Conservation (phyloP, 345 rosid species). For the Lumnitzera littorea region DNA sequence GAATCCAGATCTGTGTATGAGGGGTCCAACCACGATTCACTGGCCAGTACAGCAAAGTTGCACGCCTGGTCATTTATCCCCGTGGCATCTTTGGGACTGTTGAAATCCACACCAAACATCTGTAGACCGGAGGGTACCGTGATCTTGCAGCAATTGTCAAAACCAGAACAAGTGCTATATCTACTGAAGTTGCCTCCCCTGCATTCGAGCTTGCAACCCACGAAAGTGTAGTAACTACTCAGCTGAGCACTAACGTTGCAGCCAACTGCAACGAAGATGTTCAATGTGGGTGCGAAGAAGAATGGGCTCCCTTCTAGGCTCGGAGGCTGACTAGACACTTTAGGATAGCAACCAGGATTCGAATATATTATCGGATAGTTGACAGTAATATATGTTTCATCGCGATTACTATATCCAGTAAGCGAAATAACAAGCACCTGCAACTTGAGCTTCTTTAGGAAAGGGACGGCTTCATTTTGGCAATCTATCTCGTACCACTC, state of each 20-base stretch:
- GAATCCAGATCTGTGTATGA: too few relatives aligned
- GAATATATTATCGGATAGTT: background rate
- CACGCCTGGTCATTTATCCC: background rate
- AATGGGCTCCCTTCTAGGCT: background rate
- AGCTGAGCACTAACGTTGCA: background rate
- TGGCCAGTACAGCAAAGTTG: constrained; percentile 4
- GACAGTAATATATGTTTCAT: background rate
- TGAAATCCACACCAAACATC: constrained; percentile 7
- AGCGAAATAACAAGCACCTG: background rate
- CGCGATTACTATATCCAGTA: background rate
- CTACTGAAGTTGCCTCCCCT: background rate
- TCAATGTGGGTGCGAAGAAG: background rate
- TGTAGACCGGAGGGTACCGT: background rate
- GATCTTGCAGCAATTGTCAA: constrained; percentile 7
- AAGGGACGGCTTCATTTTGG: background rate
- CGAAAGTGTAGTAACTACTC: background rate
- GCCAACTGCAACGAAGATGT: constrained; percentile 1
- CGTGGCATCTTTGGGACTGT: too few relatives aligned
- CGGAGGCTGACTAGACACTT: too few relatives aligned
- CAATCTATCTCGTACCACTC: constrained; percentile 7
- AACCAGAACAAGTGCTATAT: background rate
- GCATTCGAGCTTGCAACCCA: constrained; percentile 4
- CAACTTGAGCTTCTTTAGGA: background rate
- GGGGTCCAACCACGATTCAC: background rate
- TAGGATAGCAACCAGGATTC: background rate